These are phyloP conservation scores for Zopfochytrium polystomum DNA, from an alignment of 371 early-diverging fungal species.

Conservation along the genomic window DNA sequence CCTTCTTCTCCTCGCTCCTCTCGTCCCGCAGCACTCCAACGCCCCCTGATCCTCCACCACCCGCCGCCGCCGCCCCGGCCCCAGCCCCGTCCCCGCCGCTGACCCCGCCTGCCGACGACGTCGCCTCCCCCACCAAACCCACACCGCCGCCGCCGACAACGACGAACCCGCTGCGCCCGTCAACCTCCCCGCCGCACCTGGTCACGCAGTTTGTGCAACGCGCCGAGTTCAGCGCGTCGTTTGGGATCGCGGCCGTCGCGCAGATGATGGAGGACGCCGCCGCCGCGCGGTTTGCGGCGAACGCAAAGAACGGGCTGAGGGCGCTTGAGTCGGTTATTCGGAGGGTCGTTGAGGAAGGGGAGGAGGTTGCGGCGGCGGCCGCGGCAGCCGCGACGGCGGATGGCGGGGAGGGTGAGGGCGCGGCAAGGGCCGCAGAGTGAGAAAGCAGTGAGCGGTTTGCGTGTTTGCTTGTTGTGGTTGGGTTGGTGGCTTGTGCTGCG, in stretches of 20 bases:
- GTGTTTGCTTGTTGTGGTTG: neutral
- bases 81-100: conserved; percentile 1
- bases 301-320: conserved; percentile 57
- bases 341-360: conserved; percentile 33
- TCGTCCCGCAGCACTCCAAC: neutral
- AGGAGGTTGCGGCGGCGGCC: conserved; percentile 22
- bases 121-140: conserved; percentile 2
- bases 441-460: conserved; percentile 4
- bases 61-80: neutral
- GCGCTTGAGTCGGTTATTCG: conserved; percentile 45
- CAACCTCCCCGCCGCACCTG: neutral
- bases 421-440: too few species aligned
- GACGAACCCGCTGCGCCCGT: neutral
- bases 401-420: too few species aligned
- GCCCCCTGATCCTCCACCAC: neutral
- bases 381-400: too few species aligned
- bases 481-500: too few species aligned
- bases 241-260: conserved; percentile 69
- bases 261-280: conserved; percentile 84
- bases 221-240: conserved; percentile 76
- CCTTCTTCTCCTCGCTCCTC: neutral
- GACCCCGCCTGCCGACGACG: conserved; percentile 23
- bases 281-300: conserved; percentile 79
- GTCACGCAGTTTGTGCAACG: conserved; percentile 76
- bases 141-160: neutral